Conservation (phyloP, 164 flowering plant species). For the Dillenia suffruticosa region DNA sequence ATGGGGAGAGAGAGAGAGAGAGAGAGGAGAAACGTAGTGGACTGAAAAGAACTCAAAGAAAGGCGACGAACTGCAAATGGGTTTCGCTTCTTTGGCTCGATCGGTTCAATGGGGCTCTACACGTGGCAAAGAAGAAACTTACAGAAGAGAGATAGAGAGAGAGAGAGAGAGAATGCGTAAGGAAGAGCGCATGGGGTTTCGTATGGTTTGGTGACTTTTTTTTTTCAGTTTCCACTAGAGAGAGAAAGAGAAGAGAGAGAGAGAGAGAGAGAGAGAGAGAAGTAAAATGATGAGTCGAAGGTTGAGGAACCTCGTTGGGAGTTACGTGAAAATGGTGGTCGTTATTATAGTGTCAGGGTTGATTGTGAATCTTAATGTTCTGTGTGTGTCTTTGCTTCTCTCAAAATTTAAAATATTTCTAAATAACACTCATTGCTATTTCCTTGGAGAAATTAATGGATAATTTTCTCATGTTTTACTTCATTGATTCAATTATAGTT, state of each 20-base stretch:
- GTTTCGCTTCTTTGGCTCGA: conserved; percentile 9
- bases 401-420: not conserved
- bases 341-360: not conserved
- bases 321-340: not conserved
- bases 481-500: not conserved
- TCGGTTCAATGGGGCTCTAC: not conserved
- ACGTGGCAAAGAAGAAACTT: conserved; percentile 10
- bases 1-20: conserved; percentile 8
- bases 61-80: no score
- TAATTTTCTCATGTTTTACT: not conserved
- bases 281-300: not conserved
- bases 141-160: conserved; percentile 3
- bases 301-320: not conserved
- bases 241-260: conserved; percentile 2
- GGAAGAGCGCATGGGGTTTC: not conserved
- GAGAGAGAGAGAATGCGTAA: conserved; percentile 9
- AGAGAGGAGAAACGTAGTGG: not conserved
- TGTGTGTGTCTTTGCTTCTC: not conserved
- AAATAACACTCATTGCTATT: not conserved
- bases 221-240: no score
- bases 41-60: conserved; percentile 7
- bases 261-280: conserved; percentile 6
- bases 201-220: no score
- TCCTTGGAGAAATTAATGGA: not conserved
- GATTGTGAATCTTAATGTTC: not conserved